Percentiles rank a stretch among this genome's conserved stretches.
These are phyloP conservation scores for Candida dajiaensis DNA, from an alignment of 805 yeast species.

Conservation along the genomic window DNA sequence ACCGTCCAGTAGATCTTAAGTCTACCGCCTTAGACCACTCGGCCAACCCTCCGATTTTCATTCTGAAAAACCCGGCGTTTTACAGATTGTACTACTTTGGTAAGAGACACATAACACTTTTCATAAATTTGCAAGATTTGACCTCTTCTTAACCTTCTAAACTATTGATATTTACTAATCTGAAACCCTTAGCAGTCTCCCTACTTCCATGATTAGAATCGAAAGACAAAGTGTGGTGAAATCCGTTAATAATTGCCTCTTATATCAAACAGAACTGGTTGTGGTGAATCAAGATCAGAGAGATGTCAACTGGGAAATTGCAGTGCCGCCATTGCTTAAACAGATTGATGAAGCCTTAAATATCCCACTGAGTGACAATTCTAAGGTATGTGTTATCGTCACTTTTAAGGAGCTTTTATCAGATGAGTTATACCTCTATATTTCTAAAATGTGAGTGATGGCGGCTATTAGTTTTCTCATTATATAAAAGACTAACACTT, in stretches of 20 bases:
- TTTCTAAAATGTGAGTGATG: neutral
- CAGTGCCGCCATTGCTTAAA: neutral
- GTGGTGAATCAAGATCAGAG: neutral
- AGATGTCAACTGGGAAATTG: neutral
- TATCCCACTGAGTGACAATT: neutral
- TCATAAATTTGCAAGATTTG: too few species aligned
- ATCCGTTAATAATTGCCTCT: neutral
- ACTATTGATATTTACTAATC: too few species aligned
- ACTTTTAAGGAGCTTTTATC: neutral
- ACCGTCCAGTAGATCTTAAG: slow-evolving; percentile 6
- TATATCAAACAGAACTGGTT: neutral
- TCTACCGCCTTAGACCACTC: slow-evolving; percentile 8
- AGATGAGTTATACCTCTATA: neutral
- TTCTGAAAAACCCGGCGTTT: neutral
- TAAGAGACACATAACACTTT: neutral
- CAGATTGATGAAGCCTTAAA: neutral
- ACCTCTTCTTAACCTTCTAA: too few species aligned
- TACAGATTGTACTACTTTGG: neutral
- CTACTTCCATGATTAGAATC: neutral
- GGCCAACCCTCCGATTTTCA: slow-evolving; percentile 5
- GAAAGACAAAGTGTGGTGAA: neutral
- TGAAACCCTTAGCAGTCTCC: too few species aligned
- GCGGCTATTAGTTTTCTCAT: neutral
- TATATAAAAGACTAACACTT: neutral
- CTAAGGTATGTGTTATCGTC: neutral